Conservation (phyloP, 2,329 filamentous ascomycete genomes). For the Fusarium agapanthi region DNA sequence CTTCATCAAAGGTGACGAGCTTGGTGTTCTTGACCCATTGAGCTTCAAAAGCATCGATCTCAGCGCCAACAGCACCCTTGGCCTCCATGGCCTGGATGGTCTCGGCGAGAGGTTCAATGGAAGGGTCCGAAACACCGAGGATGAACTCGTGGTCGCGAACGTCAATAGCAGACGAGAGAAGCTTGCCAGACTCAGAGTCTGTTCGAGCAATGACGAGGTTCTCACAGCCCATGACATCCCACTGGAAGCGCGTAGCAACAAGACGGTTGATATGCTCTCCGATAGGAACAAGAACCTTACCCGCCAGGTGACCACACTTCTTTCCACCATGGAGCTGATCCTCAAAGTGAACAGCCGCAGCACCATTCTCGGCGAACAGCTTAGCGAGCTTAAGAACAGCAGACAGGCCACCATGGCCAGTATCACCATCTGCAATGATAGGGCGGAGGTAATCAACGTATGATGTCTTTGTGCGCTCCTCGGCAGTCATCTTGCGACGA, state of each 20-base stretch:
- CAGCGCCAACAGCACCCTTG: conserved; percentile 75
- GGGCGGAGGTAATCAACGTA: conserved; percentile 94
- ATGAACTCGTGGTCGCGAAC: conserved; percentile 97
- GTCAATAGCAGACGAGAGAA: conserved; percentile 91
- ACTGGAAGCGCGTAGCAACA: conserved; percentile 91
- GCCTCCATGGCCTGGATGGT: conserved; percentile 90
- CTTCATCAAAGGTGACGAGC: conserved; percentile 92
- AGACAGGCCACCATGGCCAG: conserved; percentile 90
- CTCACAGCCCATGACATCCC: conserved; percentile 97
- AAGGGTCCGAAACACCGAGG: conserved; percentile 79
- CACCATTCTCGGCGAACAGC: conserved; percentile 96
- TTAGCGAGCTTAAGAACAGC: conserved; percentile 96
- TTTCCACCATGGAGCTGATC: conserved; percentile 98
- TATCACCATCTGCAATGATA: conserved; percentile 96
- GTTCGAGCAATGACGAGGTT: conserved; percentile 95
- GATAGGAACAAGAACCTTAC: conserved; percentile 92
- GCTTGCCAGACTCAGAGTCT: conserved; percentile 91
- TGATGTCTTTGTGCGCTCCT: conserved; percentile 77
- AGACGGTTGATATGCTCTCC: conserved; percentile 97
- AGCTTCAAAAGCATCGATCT: conserved; percentile 88
- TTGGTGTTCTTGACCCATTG: conserved; percentile 87
- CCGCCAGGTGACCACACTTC: conserved; percentile 96
- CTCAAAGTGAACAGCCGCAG: conserved; percentile 96
- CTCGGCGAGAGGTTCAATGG: conserved; percentile 84
- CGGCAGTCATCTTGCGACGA: conserved; percentile 77